phyloP scores from a whole-genome alignment of 139 green algal species.

The Nannochloris sp. region DNA sequence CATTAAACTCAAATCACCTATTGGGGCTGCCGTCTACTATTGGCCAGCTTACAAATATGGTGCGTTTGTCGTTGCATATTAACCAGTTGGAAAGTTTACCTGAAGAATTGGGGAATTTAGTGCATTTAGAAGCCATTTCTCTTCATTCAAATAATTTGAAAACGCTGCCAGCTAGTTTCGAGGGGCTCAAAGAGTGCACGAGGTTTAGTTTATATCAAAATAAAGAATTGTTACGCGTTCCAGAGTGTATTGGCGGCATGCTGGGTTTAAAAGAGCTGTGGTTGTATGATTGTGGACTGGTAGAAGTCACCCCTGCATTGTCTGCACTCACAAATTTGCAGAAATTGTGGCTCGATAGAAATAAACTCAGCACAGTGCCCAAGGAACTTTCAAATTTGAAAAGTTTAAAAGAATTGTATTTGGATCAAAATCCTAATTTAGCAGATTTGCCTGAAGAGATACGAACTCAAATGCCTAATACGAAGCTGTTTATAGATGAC shows the following conservation, averaged over 20 bases:
- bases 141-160: slow-evolving; percentile 24
- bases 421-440: slow-evolving; percentile 18
- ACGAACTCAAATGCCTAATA: not conserved
- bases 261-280: slow-evolving; percentile 23
- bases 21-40: slow-evolving; percentile 10
- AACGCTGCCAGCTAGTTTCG: slow-evolving; percentile 5
- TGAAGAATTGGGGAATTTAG: slow-evolving; percentile 17
- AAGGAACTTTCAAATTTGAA: slow-evolving; percentile 7
- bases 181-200: slow-evolving; percentile 7
- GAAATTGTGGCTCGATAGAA: slow-evolving; percentile 29
- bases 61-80: slow-evolving; percentile 29
- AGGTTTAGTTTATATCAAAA: slow-evolving; percentile 30
- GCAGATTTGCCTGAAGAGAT: not conserved
- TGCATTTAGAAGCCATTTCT: slow-evolving; percentile 25
- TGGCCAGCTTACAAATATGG: slow-evolving; percentile 17
- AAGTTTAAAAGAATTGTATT: slow-evolving; percentile 28
- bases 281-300: slow-evolving; percentile 33
- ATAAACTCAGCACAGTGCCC: slow-evolving; percentile 14
- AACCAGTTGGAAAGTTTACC: slow-evolving; percentile 24
- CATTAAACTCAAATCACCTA: slow-evolving; percentile 30
- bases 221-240: slow-evolving; percentile 8
- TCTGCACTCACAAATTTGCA: slow-evolving; percentile 17
- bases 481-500: not conserved
- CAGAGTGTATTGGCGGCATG: slow-evolving; percentile 3
- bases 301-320: slow-evolving; percentile 13